Evolutionary conservation across 768 basidiomycete species (phyloP), one percentile per base, ranked within the genome.

Genomic region (Mycena chlorophos): DNA sequence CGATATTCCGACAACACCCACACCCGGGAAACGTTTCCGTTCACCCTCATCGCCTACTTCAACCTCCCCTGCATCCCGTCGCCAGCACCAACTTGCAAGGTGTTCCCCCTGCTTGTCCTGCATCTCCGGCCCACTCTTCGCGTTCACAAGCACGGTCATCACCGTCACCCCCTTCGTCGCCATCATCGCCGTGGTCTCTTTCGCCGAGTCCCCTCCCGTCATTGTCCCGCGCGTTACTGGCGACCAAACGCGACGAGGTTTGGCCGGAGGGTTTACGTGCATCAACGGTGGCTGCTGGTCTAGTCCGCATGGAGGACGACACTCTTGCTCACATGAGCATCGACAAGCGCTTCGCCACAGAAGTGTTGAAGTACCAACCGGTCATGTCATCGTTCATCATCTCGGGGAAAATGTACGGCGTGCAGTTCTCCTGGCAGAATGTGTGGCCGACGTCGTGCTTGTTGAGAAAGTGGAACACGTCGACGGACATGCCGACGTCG

Each of bases 291-390:
- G 31, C 17, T 34, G 17, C 8, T 17, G 31, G 31, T 8, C 31
- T 34, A 8, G 31, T 34, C 31, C 31, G 31, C 10, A 34, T 34
- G 31, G 10, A 17, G 10, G 31, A 34, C 17, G 31, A 34, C 31
- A 34, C 8, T 8, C 31, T 34, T 8, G 31, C 31, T 17, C 8
- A 34, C 10, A 34, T 34, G 8, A 34, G 17, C 10, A 8, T 8
- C 31, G 31, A 34, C 31, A 17, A 34, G 31, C 31, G 31, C 17
- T 34, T 34, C 31, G 72, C 70, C 1, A 68, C 62, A 0, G 71
- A 74, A 0, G 73, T 69, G 45, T 74, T 74, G 64, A 65, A 69
- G 31, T 55, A 68, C 66, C 65, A 68, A 10, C 37, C 29, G 5
- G 14, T 43, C 13, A 42, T 48, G 47, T 49, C 52, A 4, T 34